Evolutionary conservation across 495 filamentous ascomycete species (phyloP), one percentile per base, ranked within the genome.

Genomic region (Halenospora varia): DNA sequence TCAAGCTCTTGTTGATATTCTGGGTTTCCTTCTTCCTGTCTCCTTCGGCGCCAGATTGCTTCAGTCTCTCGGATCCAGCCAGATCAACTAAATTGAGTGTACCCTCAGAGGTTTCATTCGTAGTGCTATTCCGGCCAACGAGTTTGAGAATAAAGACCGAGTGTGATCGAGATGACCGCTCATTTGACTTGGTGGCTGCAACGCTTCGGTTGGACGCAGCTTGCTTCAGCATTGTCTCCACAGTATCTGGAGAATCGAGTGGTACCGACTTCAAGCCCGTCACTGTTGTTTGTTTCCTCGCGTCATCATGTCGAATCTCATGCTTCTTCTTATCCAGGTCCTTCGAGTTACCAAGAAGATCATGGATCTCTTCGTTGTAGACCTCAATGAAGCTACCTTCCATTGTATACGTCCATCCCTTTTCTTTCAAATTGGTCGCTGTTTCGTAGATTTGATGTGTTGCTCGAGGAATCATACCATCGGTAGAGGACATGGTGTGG

Each of bases 331-430:
- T 90, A 62, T 88, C 86, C 35, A 89, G 73, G 20, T 91, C 85
- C 41, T 89, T 86, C 1, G 85, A 76, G 25, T 82, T 83, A 9
- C 90, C 88, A 10, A 99, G 82, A 2, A 99, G 76, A 69, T 99
- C 94, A 71, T 97, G 91, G 59, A 97, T 77, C 59, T 91, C 91
- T 66, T 99, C 94, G 63, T 99, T 97, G 80, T 99, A 97, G 23
- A 99, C 95, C 68, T 99, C 94, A n/a, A 99, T 85, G 65, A 97
- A 99, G 58, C 87, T 88, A 4, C 95, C 94, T 66, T 92, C 89
- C 85, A 99, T 95, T 0, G 80, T 87, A 68, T 97, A 99, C 25
- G 79, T 79, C 94, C 94, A 99, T 26, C 92, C 94, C 68, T 96
- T 96, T 59, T 91, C 89, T 62, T 89, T 81, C 17, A 99, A 75